A percentile compares a stretch with the other conserved stretches of the same genome.
phyloP scores from a whole-genome alignment of 331 rosid genomes.

The Quercus lobata region DNA sequence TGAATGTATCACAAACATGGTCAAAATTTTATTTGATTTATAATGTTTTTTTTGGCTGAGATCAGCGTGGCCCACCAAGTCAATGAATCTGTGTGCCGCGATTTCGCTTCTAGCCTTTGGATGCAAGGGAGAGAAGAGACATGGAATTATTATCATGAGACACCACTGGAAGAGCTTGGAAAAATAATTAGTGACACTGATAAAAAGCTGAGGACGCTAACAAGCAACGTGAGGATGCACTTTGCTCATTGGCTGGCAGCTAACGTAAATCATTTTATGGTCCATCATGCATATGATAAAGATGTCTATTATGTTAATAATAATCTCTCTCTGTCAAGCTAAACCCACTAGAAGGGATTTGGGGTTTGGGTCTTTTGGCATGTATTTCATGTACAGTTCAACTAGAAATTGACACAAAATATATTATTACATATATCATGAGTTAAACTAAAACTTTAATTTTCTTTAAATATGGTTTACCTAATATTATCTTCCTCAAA shows the following conservation, averaged over 20 bases:
- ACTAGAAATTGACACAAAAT: conserved; percentile 4
- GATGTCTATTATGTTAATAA: conserved; percentile 7
- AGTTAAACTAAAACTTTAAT: background rate
- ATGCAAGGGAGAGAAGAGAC: conserved; percentile 4
- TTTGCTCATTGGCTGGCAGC: background rate
- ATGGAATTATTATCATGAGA: conserved; percentile 5
- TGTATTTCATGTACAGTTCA: conserved; percentile 10
- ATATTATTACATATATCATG: background rate
- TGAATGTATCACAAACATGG: background rate
- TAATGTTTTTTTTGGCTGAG: background rate
- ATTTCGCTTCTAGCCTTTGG: conserved; percentile 19
- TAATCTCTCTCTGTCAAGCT: conserved; percentile 2
- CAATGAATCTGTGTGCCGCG: conserved; percentile 8
- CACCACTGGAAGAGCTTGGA: conserved; percentile 12
- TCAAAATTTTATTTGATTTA: background rate
- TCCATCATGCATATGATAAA: conserved; percentile 25
- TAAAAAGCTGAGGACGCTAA: conserved; percentile 22
- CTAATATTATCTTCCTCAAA: conserved; percentile 3
- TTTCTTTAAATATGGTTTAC: background rate
- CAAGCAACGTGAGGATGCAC: background rate
- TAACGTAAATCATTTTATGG: conserved; percentile 10
- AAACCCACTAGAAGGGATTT: conserved; percentile 10
- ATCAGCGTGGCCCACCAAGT: conserved; percentile 5
- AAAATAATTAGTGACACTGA: conserved; percentile 41
- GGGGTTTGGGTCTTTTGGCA: background rate